Conservation (phyloP, 257 asterid species). For the Nicotiana tabacum region DNA sequence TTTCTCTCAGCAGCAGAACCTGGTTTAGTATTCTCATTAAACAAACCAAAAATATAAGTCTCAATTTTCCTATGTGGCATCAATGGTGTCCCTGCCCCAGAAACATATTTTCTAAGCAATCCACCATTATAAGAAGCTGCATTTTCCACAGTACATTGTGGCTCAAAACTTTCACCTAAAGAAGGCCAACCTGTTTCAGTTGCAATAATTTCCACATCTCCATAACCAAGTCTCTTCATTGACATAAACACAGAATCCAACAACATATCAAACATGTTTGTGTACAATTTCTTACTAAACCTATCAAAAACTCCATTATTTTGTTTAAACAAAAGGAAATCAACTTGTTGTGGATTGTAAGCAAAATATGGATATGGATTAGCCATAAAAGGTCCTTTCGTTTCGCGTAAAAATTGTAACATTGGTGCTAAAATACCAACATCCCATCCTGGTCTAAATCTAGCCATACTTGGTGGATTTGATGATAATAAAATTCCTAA, state of each 20-base stretch:
- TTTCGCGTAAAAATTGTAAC: conserved; percentile 53
- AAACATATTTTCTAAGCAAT: conserved; percentile 35
- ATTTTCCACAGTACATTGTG: conserved; percentile 54
- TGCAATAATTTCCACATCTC: conserved; percentile 63
- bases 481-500: conserved; percentile 57
- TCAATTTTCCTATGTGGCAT: conserved; percentile 67
- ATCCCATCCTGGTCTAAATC: conserved; percentile 83
- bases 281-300: conserved; percentile 35
- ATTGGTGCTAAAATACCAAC: conserved; percentile 55
- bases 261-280: conserved; percentile 69
- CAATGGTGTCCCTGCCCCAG: conserved; percentile 76
- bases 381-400: conserved; percentile 75
- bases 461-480: conserved; percentile 63
- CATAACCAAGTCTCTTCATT: conserved; percentile 66
- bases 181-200: conserved; percentile 97
- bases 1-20: conserved; percentile 67
- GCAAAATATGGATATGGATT: conserved; percentile 93
- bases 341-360: conserved; percentile 37
- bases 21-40: conserved; percentile 67
- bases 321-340: conserved; percentile 41
- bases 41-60: conserved; percentile 53
- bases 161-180: conserved; percentile 53
- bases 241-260: conserved; percentile 62
- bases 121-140: conserved; percentile 75
- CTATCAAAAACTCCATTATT: conserved; percentile 34